Evolutionary conservation across 1,139 yeast genomes (phyloP), one percentile per base, ranked within the genome.

Genomic region (Ogataea hybrid): DNA sequence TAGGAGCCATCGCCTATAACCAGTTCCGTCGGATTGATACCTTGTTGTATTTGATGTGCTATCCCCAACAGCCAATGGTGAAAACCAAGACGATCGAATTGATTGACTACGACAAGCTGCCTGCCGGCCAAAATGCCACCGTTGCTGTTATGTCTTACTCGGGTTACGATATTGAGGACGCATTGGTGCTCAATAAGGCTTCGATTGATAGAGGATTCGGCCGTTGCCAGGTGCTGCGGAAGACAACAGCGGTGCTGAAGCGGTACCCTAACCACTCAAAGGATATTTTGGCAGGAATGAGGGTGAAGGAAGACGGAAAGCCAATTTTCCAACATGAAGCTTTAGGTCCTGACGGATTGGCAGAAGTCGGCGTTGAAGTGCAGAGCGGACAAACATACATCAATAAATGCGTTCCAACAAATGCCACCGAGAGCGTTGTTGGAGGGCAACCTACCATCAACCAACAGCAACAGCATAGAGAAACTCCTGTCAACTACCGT

Each of bases 111-210:
- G 98, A 94, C 65, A 90, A 92, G 63, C 72, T 92, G 36, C 99
- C 99, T 5, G 99, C 99, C 4, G 99, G 99, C 4, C 98, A 92
- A 65, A 92, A 92, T 63, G 99, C 99, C 7, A 87, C 96, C 1
- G 98, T 92, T 47, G 98, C 98, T 0, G 98, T 92, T 28, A 94
- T 92, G 99, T 87, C 97, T 9, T 92, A 92, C 61, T 90, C 97
- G 0, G 99, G 99, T 49, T 92, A 92, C 62, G 98, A 92, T 85
- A 94, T 94, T 65, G 99, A 92, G 69, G 99, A 92, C 81, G 98
- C 99, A 5, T 74, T 92, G 58, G 97, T 92, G 12, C 70, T 92
- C 54, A 92, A 92, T 66, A 92, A 92, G 63, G 73, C 97, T 0
- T 87, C 96, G 1, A 75, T 94, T 46, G 99, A 92, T 62, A 78